Evolutionary conservation across 2,329 filamentous ascomycete genomes (phyloP), one percentile per base, ranked within the genome.

Genomic region (Monilinia fructigena): DNA sequence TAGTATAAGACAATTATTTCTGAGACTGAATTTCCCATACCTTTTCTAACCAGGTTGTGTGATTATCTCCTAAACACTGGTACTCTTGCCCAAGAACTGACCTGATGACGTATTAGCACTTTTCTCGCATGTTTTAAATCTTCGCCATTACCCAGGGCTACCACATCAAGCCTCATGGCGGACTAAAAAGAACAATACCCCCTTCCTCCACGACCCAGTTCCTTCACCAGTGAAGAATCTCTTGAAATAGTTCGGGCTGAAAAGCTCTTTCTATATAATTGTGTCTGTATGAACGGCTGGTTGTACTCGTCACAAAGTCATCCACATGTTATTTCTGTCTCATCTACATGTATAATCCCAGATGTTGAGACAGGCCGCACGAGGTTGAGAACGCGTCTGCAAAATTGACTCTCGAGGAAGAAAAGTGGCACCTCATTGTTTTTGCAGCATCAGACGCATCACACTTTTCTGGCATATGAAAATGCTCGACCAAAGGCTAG

Each of bases 1-100:
- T n/a, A n/a, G n/a, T 38, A 35, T 67, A 6, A 16, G 55, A 20
- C 8, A 12, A n/a, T n/a, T 50, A 40, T 52, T 8, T 40, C 31
- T 35, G 3, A 8, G 10, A 12, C 20, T 35, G 7, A 23, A n/a
- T 26, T 26, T 18, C 31, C 1, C 35, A 28, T 54, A 74, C 74
- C 74, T 78, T 97, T 98, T 77, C 92, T 18, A 99, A 82, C 96
- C 95, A 97, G 68, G 89, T 87, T n/a, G n/a, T n/a, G 74, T 97
- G 94, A 73, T 98, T 92, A 74, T 99, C 90, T 18, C 95, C 91
- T 4, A 99, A n/a, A n/a, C n/a, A n/a, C 95, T 0, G 95, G 96
- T 0, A 99, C 93, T 55, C 96, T 87, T 99, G 82, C 95, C 98
- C 16, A 96, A 96, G 78, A 96, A 99, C 70, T 95, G 86, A 1